phyloP scores from a whole-genome alignment of 2,329 filamentous ascomycete genomes.

The Ceratocystis huliohia region DNA sequence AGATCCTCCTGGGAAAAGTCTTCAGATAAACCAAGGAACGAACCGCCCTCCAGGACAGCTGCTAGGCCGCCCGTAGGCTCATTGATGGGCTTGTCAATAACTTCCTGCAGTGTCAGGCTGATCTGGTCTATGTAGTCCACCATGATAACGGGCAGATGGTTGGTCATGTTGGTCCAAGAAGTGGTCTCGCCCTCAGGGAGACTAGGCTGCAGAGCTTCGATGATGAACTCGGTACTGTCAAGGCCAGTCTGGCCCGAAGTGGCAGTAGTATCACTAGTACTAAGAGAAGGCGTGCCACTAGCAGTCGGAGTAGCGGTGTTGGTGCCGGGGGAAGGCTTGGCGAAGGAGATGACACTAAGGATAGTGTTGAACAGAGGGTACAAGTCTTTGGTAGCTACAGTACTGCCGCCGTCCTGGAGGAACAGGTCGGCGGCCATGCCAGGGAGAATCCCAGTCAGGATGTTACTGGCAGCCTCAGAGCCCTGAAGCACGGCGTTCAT shows the following conservation, averaged over 20 bases:
- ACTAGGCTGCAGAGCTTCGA: not conserved
- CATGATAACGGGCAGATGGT: constrained; percentile 11
- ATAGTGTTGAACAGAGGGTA: constrained; percentile 18
- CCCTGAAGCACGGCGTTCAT: constrained; percentile 20
- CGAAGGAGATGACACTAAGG: constrained; percentile 19
- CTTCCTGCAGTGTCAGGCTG: constrained; percentile 13
- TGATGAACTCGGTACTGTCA: not conserved
- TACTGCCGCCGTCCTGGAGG: constrained; percentile 17
- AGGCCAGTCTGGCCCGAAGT: constrained; percentile 4
- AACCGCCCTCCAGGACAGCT: constrained; percentile 14
- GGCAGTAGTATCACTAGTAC: not conserved
- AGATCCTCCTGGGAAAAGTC: constrained; percentile 22
- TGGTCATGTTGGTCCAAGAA: constrained; percentile 12
- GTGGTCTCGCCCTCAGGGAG: not conserved
- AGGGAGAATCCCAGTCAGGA: constrained; percentile 19
- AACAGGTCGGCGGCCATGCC: constrained; percentile 21
- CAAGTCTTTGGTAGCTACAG: constrained; percentile 19
- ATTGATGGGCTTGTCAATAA: constrained; percentile 20
- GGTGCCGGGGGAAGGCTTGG: constrained; percentile 5
- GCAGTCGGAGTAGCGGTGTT: not conserved
- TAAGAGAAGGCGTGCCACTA: not conserved
- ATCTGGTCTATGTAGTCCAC: constrained; percentile 16
- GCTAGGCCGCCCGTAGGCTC: constrained; percentile 18
- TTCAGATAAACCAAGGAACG: constrained; percentile 20
- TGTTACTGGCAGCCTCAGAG: constrained; percentile 19